Evolutionary conservation across 805 yeast genomes (phyloP).

Genomic region (Candida dajiaensis): DNA sequence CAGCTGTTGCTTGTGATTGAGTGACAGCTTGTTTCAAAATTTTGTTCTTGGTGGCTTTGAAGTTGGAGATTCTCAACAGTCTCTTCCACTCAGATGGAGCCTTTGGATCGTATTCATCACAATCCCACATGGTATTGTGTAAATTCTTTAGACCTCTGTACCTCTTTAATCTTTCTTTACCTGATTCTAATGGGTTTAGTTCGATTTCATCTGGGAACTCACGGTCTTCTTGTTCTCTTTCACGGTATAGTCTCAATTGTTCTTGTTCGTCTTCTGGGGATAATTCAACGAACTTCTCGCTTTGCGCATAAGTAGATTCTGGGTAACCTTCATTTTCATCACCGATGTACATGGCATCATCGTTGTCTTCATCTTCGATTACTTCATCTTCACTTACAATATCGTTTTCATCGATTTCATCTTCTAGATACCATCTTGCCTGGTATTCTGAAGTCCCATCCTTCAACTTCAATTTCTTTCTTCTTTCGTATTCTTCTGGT

Average conservation of each 20-base stretch:
- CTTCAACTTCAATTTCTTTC: constrained; percentile 46
- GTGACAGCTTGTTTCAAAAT: constrained; percentile 50
- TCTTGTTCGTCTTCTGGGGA: constrained; percentile 77
- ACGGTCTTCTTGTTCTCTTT: constrained; percentile 69
- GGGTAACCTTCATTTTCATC: constrained; percentile 26
- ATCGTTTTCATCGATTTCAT: constrained; percentile 26
- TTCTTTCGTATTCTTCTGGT: constrained; percentile 26
- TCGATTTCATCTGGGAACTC: constrained; percentile 97
- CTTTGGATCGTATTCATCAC: constrained; percentile 71
- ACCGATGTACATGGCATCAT: constrained; percentile 22
- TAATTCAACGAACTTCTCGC: constrained; percentile 65
- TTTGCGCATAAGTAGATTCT: constrained; percentile 28
- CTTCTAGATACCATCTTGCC: constrained; percentile 72
- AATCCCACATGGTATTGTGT: constrained; percentile 80
- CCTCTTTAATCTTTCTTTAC: constrained; percentile 63
- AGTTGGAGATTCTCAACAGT: constrained; percentile 68
- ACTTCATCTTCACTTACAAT: constrained; percentile 24
- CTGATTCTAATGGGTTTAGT: constrained; percentile 68
- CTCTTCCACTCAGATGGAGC: constrained; percentile 77
- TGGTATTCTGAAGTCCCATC: constrained; percentile 77
- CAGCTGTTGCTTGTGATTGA: constrained; percentile 48
- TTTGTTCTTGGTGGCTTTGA: constrained; percentile 67
- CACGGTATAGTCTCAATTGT: constrained; percentile 65
- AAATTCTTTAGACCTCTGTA: constrained; percentile 87
- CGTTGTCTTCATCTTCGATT: constrained; percentile 12